Evolutionary conservation across 1,139 yeast genomes (phyloP).

Genomic region (Blastobotrys niveus): DNA sequence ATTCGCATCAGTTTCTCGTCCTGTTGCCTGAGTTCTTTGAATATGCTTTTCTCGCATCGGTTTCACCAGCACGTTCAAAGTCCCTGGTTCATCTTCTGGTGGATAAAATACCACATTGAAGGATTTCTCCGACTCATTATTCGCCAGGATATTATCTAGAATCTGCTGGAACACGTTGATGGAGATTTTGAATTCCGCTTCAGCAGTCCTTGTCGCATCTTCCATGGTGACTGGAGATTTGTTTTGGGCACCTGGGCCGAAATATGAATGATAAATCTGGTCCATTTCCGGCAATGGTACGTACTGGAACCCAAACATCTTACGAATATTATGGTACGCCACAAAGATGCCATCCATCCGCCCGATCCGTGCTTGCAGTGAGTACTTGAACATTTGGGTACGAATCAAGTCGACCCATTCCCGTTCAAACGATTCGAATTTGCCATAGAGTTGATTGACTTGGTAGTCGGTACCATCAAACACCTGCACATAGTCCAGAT

Average conservation of each 20-base stretch:
- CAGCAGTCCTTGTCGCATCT: conserved; percentile 53
- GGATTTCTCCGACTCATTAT: conserved; percentile 21
- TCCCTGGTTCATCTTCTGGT: conserved; percentile 21
- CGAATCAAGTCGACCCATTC: conserved; percentile 72
- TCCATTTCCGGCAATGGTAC: conserved; percentile 72
- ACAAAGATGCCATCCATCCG: conserved; percentile 94
- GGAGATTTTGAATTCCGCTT: conserved; percentile 63
- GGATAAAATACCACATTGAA: conserved; percentile 26
- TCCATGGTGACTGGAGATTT: conserved; percentile 7
- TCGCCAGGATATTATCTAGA: conserved; percentile 39
- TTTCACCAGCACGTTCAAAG: conserved; percentile 30
- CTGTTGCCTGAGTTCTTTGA: conserved; percentile 22
- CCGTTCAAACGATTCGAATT: conserved; percentile 69
- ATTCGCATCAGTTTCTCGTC: conserved; percentile 8
- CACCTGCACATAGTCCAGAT: conserved; percentile 56
- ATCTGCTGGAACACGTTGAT: conserved; percentile 52
- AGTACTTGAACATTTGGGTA: conserved; percentile 74
- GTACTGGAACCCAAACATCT: conserved; percentile 87
- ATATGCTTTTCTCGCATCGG: conserved; percentile 31
- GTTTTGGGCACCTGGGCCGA: conserved; percentile 20
- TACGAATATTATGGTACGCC: conserved; percentile 79
- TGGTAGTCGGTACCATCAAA: conserved; percentile 59
- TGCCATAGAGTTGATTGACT: conserved; percentile 55
- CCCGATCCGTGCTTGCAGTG: conserved; percentile 89
- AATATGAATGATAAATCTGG: conserved; percentile 47